These are phyloP conservation scores for Ochetophila trinervis DNA, from an alignment of 306 rosid genomes.

Conservation along the genomic window DNA sequence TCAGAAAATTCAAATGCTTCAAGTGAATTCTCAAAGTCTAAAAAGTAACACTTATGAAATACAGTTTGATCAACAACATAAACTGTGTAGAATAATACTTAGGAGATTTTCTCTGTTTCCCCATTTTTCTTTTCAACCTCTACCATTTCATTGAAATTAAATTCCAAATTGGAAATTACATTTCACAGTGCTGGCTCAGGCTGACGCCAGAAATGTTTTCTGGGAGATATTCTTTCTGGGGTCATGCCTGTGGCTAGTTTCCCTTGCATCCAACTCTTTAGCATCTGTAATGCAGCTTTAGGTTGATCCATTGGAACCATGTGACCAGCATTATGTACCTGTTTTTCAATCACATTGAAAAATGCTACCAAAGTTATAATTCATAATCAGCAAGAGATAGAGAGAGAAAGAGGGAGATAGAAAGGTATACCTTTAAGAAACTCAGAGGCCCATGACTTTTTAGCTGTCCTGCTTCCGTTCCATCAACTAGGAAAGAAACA, in stretches of 20 bases:
- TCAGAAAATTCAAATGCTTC: neutral
- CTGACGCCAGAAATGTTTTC: neutral
- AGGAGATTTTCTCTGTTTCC: neutral
- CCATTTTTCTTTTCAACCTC: too few relatives aligned
- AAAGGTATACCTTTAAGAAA: conserved; percentile 67
- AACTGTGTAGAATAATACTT: neutral
- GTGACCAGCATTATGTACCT: conserved; percentile 93
- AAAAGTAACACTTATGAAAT: neutral
- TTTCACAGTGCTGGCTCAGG: neutral
- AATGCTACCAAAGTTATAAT: too few relatives aligned
- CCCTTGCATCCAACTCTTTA: conserved; percentile 76
- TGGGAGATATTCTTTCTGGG: neutral
- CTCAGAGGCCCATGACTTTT: conserved; percentile 69
- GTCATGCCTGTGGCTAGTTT: conserved; percentile 36
- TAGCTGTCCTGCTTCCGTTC: conserved; percentile 68
- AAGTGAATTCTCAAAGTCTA: neutral
- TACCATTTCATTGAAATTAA: conserved; percentile 65
- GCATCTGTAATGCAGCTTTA: conserved; percentile 77
- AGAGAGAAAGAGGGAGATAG: conserved; percentile 1
- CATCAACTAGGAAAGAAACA: conserved; percentile 61
- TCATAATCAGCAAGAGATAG: too few relatives aligned
- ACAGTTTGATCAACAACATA: neutral
- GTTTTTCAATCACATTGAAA: conserved; percentile 9
- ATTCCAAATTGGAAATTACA: neutral
- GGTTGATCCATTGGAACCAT: conserved; percentile 99